A percentile compares a stretch with the other conserved stretches of the same genome.
Conservation (phyloP, 2,329 filamentous ascomycete genomes). For the Trichoderma brevicompactum region DNA sequence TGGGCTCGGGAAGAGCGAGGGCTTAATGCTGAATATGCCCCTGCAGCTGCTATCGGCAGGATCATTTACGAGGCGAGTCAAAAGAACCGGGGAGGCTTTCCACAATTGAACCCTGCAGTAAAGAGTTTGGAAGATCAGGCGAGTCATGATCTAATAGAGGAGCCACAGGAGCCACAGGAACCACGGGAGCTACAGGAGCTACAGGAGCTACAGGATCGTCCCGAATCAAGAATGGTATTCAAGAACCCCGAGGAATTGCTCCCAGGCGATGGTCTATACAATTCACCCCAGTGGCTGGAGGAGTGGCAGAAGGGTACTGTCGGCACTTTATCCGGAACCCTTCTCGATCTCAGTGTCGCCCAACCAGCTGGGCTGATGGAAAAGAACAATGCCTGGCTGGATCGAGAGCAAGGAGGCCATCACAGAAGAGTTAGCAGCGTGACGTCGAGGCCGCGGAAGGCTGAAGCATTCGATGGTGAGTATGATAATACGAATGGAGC, state of each 20-base stretch:
- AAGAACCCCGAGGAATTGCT: slow-evolving; percentile 48
- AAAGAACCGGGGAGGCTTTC: slow-evolving; percentile 19
- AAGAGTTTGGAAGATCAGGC: slow-evolving; percentile 23
- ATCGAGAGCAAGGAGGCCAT: slow-evolving; percentile 51
- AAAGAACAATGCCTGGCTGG: slow-evolving; percentile 75
- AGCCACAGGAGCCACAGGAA: slow-evolving; percentile 13
- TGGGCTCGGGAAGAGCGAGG: slow-evolving; percentile 36
- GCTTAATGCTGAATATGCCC: slow-evolving; percentile 38
- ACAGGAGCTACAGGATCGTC: background rate
- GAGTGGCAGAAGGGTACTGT: slow-evolving; percentile 74
- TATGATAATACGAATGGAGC: slow-evolving; percentile 63
- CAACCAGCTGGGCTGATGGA: slow-evolving; percentile 42
- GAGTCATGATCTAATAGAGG: slow-evolving; percentile 13
- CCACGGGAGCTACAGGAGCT: background rate
- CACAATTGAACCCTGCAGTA: slow-evolving; percentile 2
- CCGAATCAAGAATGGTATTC: slow-evolving; percentile 46
- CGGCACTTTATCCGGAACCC: slow-evolving; percentile 60
- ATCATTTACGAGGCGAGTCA: slow-evolving; percentile 17
- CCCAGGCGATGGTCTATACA: slow-evolving; percentile 61
- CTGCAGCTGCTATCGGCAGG: slow-evolving; percentile 34
- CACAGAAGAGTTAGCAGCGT: slow-evolving; percentile 53
- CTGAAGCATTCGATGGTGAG: slow-evolving; percentile 68
- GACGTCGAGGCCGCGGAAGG: slow-evolving; percentile 55
- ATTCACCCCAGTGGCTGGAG: slow-evolving; percentile 64
- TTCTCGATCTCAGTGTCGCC: slow-evolving; percentile 61